Conservation (phyloP, 345 rosid species). For the Erucastrum elatum region DNA sequence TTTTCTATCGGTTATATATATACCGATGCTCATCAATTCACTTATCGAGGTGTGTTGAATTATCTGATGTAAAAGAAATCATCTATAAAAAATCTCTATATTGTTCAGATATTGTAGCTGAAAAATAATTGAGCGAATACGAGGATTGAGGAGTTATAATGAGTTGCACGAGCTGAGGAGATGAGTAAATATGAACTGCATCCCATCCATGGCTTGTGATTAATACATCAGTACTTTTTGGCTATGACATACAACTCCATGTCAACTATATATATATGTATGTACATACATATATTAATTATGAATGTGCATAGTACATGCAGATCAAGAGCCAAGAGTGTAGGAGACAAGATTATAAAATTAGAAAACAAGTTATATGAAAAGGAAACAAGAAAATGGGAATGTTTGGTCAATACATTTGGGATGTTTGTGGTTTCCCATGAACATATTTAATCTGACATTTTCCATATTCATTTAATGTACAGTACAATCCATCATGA, state of each 20-base stretch:
- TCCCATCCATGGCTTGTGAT: background rate
- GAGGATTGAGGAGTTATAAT: background rate
- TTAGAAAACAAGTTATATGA: conserved; percentile 26
- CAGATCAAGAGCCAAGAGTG: conserved; percentile 38
- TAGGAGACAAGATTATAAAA: conserved; percentile 35
- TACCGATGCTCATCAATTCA: background rate
- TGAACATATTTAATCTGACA: conserved; percentile 38
- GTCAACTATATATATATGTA: background rate
- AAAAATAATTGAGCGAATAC: background rate
- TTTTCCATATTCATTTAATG: background rate
- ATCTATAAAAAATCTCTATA: background rate
- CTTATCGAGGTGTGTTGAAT: background rate
- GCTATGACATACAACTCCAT: background rate
- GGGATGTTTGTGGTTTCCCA: conserved; percentile 42
- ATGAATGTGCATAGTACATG: conserved; percentile 17
- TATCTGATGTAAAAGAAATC: background rate
- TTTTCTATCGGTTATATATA: conserved; percentile 1
- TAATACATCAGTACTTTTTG: background rate
- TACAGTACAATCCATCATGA: conserved; percentile 15
- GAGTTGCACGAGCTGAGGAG: background rate
- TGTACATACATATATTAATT: background rate
- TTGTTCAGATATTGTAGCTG: background rate
- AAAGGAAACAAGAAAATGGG: conserved; percentile 39
- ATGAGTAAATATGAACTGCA: background rate
- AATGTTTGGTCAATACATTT: conserved; percentile 41